These are phyloP conservation scores for Globisporangium lucens DNA, from an alignment of 352 stramenopile genomes.

Conservation along the genomic window DNA sequence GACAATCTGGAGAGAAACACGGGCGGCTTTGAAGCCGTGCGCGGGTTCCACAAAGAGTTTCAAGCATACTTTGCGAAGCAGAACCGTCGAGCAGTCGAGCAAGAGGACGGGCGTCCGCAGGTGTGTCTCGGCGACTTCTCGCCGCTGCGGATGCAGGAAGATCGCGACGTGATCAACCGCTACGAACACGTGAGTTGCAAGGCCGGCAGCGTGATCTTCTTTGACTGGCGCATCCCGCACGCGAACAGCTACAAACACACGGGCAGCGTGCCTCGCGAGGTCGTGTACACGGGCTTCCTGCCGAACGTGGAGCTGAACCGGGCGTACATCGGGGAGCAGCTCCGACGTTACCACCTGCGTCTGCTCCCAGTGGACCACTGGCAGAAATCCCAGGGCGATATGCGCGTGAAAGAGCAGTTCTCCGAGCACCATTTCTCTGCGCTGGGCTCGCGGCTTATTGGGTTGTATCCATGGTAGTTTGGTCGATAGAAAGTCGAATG, in stretches of 20 bases:
- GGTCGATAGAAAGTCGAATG: neutral
- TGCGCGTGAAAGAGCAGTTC: slow-evolving; percentile 54
- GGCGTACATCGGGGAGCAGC: slow-evolving; percentile 66
- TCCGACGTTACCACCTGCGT: slow-evolving; percentile 59
- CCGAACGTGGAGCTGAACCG: slow-evolving; percentile 70
- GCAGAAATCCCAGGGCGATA: slow-evolving; percentile 64
- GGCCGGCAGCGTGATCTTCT: slow-evolving; percentile 83
- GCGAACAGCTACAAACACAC: slow-evolving; percentile 85
- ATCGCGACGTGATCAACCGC: slow-evolving; percentile 66
- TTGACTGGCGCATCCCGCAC: slow-evolving; percentile 86
- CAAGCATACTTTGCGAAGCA: slow-evolving; percentile 44
- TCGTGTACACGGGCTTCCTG: slow-evolving; percentile 87
- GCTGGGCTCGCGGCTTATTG: slow-evolving; percentile 64
- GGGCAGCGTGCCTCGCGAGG: slow-evolving; percentile 52
- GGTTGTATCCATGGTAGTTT: slow-evolving; percentile 49
- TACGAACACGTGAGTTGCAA: slow-evolving; percentile 61
- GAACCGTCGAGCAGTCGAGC: slow-evolving; percentile 13
- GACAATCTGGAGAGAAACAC: slow-evolving; percentile 61
- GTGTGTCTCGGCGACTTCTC: slow-evolving; percentile 89
- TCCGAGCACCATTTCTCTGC: slow-evolving; percentile 65
- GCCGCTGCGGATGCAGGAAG: slow-evolving; percentile 80
- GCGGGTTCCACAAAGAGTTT: slow-evolving; percentile 87
- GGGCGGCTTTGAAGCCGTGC: slow-evolving; percentile 84
- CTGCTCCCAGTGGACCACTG: slow-evolving; percentile 73
- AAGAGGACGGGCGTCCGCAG: slow-evolving; percentile 34